Evolutionary conservation across 1,139 yeast species (phyloP).

Genomic region (Lodderomyces oxycetoniae): DNA sequence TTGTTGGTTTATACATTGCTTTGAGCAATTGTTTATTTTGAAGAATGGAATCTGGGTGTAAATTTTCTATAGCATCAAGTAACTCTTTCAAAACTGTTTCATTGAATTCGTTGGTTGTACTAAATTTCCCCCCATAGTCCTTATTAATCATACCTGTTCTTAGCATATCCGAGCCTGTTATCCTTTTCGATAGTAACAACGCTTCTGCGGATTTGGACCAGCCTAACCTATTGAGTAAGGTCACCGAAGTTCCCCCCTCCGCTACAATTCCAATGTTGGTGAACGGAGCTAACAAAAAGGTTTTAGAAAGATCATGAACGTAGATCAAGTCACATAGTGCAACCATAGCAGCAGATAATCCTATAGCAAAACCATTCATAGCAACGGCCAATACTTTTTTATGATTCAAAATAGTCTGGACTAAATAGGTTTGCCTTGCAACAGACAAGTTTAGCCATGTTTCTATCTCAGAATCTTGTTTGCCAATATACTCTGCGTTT

Average conservation of each 20-base stretch:
- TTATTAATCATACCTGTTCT: conserved; percentile 61
- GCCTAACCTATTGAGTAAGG: conserved; percentile 68
- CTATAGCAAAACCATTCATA: conserved; percentile 83
- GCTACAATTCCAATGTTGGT: conserved; percentile 77
- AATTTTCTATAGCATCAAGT: conserved; percentile 37
- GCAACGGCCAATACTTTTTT: conserved; percentile 69
- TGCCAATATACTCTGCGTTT: conserved; percentile 31
- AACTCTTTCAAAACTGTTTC: conserved; percentile 44
- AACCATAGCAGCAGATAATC: conserved; percentile 70
- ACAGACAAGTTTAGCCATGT: conserved; percentile 58
- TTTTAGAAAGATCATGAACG: conserved; percentile 52
- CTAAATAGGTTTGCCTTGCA: conserved; percentile 64
- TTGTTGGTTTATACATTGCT: conserved; percentile 39
- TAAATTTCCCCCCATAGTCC: conserved; percentile 37
- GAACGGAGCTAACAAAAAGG: conserved; percentile 69
- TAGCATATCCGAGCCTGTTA: conserved; percentile 52
- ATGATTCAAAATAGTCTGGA: conserved; percentile 67
- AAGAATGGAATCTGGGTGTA: conserved; percentile 56
- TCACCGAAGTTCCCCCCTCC: conserved; percentile 73
- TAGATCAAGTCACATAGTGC: conserved; percentile 76
- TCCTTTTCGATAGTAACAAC: conserved; percentile 61
- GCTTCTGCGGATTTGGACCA: conserved; percentile 72
- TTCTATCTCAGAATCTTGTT: conserved; percentile 36
- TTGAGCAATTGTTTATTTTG: conserved; percentile 58
- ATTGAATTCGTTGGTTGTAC: conserved; percentile 59